Evolutionary conservation across 2,329 filamentous ascomycete species (phyloP), one percentile per base, ranked within the genome.

Genomic region (Fusarium metavorans): DNA sequence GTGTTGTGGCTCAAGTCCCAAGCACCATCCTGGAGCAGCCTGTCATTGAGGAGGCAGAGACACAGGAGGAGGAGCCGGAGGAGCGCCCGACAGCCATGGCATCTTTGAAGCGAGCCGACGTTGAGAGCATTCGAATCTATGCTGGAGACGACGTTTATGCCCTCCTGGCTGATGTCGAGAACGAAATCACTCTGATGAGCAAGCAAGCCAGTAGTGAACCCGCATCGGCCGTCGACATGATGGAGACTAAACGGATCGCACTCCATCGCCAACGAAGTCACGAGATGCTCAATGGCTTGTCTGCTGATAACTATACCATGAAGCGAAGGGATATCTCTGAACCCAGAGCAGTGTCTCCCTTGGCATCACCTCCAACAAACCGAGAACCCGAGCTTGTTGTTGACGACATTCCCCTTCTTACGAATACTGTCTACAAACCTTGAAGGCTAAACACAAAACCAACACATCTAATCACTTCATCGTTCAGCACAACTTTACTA

Each of bases 51-150:
- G 85, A 86, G 45, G 83, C 82, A 8, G 76, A 79, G 20, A 78
- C 67, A 56, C 70, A 74, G 56, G 76, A 61, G 16, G 77, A 76
- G 18, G 77, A 82, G 39, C 41, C 9, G 6, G 77, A 76, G n/a
- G 78, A 82, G 43, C 77, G 79, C 34, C 72, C 69, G 23, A 67
- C 73, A n/a, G 73, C 70, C 64, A 66, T 73, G 10, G 67, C 70
- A 35, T 79, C 78, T 45, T 39, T 77, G 32, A 82, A 77, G 35
- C 83, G 87, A 50, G 78, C 81, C 14, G 86, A 87, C 25, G 86
- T 90, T 41, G 90, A 93, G 80, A 93, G 91, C 79, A 93, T 93
- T 69, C 89, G 89, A 25, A 87, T 93, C 74, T 93, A 93, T 73
- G 91, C 91, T 25, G 91, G 91, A 68, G 89, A 90, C 68, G 91